Percentiles rank a stretch among this genome's conserved stretches.
phyloP scores from a whole-genome alignment of 768 basidiomycete species.

The Gloeopeniophorella convolvens region DNA sequence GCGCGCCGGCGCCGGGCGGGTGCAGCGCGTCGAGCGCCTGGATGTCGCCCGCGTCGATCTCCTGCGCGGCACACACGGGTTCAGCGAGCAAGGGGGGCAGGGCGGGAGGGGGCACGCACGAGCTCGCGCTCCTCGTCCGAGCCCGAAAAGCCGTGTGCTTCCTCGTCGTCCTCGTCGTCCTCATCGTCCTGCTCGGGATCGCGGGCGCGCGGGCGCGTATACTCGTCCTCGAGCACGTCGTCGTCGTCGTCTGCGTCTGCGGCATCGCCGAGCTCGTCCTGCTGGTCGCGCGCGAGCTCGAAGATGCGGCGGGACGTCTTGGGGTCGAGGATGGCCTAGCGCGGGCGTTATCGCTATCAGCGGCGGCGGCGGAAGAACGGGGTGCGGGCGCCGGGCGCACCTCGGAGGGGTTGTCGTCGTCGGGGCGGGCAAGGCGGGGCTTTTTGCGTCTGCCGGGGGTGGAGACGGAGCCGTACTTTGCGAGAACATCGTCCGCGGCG shows the following conservation, averaged over 20 bases:
- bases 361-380: too few species aligned
- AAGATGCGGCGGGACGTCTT: slow-evolving; percentile 85
- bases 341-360: too few species aligned
- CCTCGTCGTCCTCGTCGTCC: slow-evolving; percentile 58
- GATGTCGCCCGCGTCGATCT: slow-evolving; percentile 89
- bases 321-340: slow-evolving; percentile 72
- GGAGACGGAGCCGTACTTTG: slow-evolving; percentile 73
- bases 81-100: background rate
- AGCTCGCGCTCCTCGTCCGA: slow-evolving; percentile 43
- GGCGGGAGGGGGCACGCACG: slow-evolving; percentile 28
- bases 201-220: slow-evolving; percentile 24
- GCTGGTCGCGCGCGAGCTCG: slow-evolving; percentile 87
- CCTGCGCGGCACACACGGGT: slow-evolving; percentile 33
- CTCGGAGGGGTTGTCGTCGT: slow-evolving; percentile 46
- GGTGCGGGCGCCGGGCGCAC: slow-evolving; percentile 8
- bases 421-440: slow-evolving; percentile 36
- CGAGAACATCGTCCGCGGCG: slow-evolving; percentile 65
- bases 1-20: slow-evolving; percentile 67
- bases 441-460: slow-evolving; percentile 73
- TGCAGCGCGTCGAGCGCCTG: slow-evolving; percentile 77
- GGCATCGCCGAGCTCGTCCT: slow-evolving; percentile 73
- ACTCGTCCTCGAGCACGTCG: slow-evolving; percentile 25
- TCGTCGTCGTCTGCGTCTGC: slow-evolving; percentile 28
- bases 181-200: slow-evolving; percentile 35
- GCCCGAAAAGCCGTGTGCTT: slow-evolving; percentile 36